Percentiles rank a stretch among this genome's conserved stretches.
Evolutionary conservation across 148 eudicot species (phyloP).

Genomic region (Vaccinium corymbosum): DNA sequence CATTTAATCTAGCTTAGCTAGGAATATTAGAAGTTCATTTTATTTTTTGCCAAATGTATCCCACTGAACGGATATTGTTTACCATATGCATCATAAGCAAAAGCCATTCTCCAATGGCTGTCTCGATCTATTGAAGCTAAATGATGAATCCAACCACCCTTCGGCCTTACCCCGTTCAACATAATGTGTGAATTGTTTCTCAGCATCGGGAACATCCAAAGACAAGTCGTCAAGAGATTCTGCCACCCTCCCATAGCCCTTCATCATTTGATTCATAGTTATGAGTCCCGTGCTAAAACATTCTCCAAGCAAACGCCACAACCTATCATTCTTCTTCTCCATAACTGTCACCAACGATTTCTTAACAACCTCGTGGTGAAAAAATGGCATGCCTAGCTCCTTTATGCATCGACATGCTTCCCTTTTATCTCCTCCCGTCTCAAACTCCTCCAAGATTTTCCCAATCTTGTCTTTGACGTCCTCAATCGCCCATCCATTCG

Average conservation of each 20-base stretch:
- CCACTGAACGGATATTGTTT: background rate
- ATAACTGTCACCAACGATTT: constrained; percentile 40
- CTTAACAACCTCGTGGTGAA: constrained; percentile 62
- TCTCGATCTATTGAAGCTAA: constrained; percentile 12
- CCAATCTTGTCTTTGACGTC: constrained; percentile 51
- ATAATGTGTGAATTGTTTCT: constrained; percentile 34
- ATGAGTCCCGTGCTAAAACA: constrained; percentile 43
- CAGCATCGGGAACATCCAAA: constrained; percentile 54
- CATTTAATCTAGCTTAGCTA: background rate
- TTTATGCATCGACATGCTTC: constrained; percentile 59
- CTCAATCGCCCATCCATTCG: constrained; percentile 44
- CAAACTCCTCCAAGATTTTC: constrained; percentile 53
- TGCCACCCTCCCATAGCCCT: constrained; percentile 51
- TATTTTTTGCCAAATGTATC: background rate
- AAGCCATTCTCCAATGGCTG: background rate
- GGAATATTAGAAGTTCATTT: background rate
- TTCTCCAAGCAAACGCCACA: constrained; percentile 45
- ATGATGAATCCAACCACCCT: constrained; percentile 50
- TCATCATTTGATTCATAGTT: constrained; percentile 53
- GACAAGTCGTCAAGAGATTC: constrained; percentile 53
- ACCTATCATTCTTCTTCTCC: constrained; percentile 48
- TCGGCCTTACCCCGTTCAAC: constrained; percentile 30
- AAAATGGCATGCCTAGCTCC: constrained; percentile 53
- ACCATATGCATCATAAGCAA: background rate
- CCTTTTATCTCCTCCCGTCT: constrained; percentile 51